phyloP scores from a whole-genome alignment of 2,329 filamentous ascomycete genomes.

The Penicillium freii region DNA sequence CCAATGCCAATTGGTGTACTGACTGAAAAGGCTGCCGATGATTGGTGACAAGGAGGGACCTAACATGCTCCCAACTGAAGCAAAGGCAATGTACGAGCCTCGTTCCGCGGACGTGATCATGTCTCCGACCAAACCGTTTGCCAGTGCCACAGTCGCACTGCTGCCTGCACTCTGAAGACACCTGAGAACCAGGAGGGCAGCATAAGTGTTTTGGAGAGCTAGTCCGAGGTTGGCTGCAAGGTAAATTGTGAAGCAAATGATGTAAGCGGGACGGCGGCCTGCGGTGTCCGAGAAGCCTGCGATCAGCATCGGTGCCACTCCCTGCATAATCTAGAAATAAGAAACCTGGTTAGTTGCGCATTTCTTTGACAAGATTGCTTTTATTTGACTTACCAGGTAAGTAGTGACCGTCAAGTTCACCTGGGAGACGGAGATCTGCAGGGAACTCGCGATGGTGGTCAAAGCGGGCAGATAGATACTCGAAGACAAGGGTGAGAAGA shows the following conservation, averaged over 20 bases:
- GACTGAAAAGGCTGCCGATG: constrained; percentile 63
- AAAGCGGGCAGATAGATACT: constrained; percentile 41
- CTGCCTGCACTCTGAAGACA: constrained; percentile 23
- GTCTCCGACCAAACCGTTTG: constrained; percentile 61
- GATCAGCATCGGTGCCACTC: constrained; percentile 47
- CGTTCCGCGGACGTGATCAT: constrained; percentile 59
- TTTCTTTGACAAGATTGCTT: neutral
- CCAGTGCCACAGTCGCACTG: constrained; percentile 60
- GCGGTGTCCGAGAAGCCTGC: constrained; percentile 61
- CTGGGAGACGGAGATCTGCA: constrained; percentile 42
- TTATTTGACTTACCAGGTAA: constrained; percentile 42
- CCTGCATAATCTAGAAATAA: constrained; percentile 20
- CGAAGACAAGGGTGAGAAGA: constrained; percentile 36
- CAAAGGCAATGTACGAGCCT: constrained; percentile 48
- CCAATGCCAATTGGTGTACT: constrained; percentile 61
- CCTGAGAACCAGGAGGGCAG: constrained; percentile 24
- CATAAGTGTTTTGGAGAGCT: constrained; percentile 57
- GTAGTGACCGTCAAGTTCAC: constrained; percentile 54
- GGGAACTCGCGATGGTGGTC: constrained; percentile 36
- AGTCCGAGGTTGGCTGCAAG: constrained; percentile 60
- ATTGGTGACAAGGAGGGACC: constrained; percentile 56
- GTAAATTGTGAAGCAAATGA: constrained; percentile 52
- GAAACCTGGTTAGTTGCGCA: neutral
- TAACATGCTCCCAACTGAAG: constrained; percentile 50
- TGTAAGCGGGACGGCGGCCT: constrained; percentile 59